Evolutionary conservation across 108 stramenopile species (phyloP).

Genomic region (Mayamaea pseudoterrestris): DNA sequence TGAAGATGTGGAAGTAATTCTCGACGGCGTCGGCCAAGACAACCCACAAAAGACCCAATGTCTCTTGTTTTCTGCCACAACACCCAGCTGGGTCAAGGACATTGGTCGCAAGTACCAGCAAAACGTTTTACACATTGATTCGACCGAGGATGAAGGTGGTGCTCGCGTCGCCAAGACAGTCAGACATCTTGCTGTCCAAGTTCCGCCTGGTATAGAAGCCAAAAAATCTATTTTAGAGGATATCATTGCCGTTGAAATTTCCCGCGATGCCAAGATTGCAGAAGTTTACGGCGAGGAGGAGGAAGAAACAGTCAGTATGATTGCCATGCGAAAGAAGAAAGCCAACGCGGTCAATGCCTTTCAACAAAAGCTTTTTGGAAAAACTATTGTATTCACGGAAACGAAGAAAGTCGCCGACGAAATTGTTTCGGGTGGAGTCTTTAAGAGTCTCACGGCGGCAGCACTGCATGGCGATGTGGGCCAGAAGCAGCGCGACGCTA

Average conservation of each 20-base stretch:
- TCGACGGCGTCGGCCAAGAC: constrained; percentile 51
- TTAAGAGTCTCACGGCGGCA: constrained; percentile 80
- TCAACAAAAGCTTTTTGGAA: constrained; percentile 88
- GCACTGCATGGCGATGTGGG: constrained; percentile 99
- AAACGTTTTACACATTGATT: constrained; percentile 83
- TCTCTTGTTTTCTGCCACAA: constrained; percentile 96
- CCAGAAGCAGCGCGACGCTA: constrained; percentile 96
- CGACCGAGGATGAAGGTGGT: constrained; percentile 66
- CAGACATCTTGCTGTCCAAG: constrained; percentile 85
- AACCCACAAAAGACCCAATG: constrained; percentile 80
- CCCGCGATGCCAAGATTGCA: constrained; percentile 38
- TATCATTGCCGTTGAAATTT: constrained; percentile 88
- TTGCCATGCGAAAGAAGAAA: constrained; percentile 78
- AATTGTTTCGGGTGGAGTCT: constrained; percentile 78
- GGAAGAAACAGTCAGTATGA: constrained; percentile 63
- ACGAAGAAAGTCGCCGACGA: constrained; percentile 92
- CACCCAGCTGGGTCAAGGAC: constrained; percentile 91
- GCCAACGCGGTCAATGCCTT: constrained; percentile 40
- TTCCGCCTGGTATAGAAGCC: constrained; percentile 76
- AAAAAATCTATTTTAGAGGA: constrained; percentile 76
- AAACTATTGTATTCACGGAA: constrained; percentile 96
- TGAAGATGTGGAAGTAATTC: constrained; percentile 92
- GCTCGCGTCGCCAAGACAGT: constrained; percentile 91
- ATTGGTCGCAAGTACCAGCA: constrained; percentile 83
- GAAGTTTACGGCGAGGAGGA: constrained; percentile 20